These are phyloP conservation scores for Rugonectria rugulosa DNA, from an alignment of 2,329 filamentous ascomycete genomes.

Conservation along the genomic window DNA sequence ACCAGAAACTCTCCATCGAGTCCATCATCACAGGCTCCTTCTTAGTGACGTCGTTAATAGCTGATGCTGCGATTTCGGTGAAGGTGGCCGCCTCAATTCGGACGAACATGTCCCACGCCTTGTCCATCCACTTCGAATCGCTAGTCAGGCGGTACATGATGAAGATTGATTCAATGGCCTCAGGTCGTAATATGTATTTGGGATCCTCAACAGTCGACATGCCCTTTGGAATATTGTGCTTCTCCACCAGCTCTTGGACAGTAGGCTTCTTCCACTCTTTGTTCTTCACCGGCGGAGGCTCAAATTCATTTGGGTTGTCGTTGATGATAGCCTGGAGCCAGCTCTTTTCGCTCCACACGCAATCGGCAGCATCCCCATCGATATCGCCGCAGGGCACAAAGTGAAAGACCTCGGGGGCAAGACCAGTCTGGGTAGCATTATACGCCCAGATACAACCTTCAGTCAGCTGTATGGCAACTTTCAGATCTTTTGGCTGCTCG, in stretches of 20 bases:
- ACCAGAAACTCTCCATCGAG: slow-evolving; percentile 80
- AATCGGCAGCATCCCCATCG: slow-evolving; percentile 42
- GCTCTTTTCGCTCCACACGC: slow-evolving; percentile 42
- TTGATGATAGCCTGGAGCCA: slow-evolving; percentile 40
- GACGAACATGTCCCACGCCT: slow-evolving; percentile 78
- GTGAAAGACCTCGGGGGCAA: slow-evolving; percentile 66
- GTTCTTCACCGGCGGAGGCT: slow-evolving; percentile 29
- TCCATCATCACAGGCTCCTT: slow-evolving; percentile 53
- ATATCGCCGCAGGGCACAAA: slow-evolving; percentile 52
- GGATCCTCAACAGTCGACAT: slow-evolving; percentile 63
- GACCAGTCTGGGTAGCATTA: slow-evolving; percentile 61
- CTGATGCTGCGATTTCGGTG: slow-evolving; percentile 69
- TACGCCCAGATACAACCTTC: slow-evolving; percentile 72
- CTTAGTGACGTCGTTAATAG: slow-evolving; percentile 66
- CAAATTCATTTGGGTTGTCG: slow-evolving; percentile 35
- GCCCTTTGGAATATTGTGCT: slow-evolving; percentile 56
- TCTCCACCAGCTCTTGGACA: slow-evolving; percentile 32
- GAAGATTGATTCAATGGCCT: slow-evolving; percentile 83
- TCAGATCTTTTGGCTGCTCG: slow-evolving; percentile 60
- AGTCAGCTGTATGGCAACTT: slow-evolving; percentile 64
- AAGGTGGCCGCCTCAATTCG: slow-evolving; percentile 67
- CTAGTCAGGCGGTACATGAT: slow-evolving; percentile 79
- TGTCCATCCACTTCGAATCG: slow-evolving; percentile 68
- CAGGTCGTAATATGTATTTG: slow-evolving; percentile 73
- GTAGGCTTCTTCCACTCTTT: slow-evolving; percentile 37